phyloP scores from a whole-genome alignment of 805 yeast species.

The Myxozyma nipponensis region DNA sequence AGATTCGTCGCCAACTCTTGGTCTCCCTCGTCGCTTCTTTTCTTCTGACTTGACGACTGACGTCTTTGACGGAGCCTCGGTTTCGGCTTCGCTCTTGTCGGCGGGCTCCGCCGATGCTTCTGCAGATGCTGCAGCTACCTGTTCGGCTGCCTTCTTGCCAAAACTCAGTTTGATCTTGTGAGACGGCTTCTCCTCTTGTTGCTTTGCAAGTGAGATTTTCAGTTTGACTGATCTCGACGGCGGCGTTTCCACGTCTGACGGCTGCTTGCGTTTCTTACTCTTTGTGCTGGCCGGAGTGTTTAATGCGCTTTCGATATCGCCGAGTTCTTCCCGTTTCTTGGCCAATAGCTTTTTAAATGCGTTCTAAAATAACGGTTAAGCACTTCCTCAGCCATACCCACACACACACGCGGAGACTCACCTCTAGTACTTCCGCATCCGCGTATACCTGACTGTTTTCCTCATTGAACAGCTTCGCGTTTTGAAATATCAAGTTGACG shows the following conservation, averaged over 20 bases:
- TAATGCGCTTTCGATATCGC: conserved; percentile 5
- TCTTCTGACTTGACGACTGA: conserved; percentile 5
- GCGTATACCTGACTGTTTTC: conserved; percentile 66
- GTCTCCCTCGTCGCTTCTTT: neutral
- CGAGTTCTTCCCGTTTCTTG: conserved; percentile 5
- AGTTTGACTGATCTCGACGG: conserved; percentile 17
- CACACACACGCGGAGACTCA: conserved; percentile 43
- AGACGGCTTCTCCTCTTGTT: conserved; percentile 9
- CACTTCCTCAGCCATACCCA: conserved; percentile 29
- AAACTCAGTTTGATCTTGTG: conserved; percentile 27
- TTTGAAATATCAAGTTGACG: conserved; percentile 61
- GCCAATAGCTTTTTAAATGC: conserved; percentile 9
- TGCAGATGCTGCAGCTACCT: conserved; percentile 18
- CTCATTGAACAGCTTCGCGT: conserved; percentile 76
- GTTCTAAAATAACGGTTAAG: conserved; percentile 1
- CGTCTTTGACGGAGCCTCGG: conserved; percentile 28
- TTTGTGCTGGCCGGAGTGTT: conserved; percentile 5
- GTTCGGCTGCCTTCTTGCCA: conserved; percentile 11
- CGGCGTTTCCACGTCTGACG: conserved; percentile 11
- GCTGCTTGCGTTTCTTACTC: conserved; percentile 23
- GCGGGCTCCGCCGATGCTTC: conserved; percentile 25
- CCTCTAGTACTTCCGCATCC: conserved; percentile 62
- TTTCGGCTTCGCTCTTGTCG: conserved; percentile 22
- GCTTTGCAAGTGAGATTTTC: conserved; percentile 20
- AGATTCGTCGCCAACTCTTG: neutral